phyloP scores from a whole-genome alignment of 129 eudicot genomes.

The Helichrysum umbraculigerum region DNA sequence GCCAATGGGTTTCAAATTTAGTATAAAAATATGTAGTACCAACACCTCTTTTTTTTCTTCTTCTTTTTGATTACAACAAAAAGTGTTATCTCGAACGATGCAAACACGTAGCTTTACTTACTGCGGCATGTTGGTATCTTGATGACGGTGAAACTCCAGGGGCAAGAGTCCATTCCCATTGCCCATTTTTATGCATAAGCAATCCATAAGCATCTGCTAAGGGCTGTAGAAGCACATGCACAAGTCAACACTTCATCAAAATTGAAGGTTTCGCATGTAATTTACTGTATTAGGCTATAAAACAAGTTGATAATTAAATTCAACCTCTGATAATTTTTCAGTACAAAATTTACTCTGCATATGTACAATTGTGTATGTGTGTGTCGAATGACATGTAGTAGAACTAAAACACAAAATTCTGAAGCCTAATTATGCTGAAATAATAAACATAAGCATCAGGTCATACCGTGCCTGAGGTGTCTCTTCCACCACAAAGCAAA shows the following conservation, averaged over 20 bases:
- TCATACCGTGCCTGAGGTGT: conserved; percentile 79
- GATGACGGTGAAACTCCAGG: conserved; percentile 97
- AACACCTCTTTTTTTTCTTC: not conserved
- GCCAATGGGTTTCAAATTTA: not conserved
- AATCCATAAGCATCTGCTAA: conserved; percentile 93
- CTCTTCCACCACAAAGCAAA: conserved; percentile 99
- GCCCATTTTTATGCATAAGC: conserved; percentile 95
- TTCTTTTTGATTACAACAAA: no score
- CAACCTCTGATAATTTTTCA: no score
- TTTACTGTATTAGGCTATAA: not conserved
- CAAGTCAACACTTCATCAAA: not conserved
- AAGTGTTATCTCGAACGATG: no score
- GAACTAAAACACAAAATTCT: not conserved
- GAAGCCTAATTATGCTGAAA: not conserved
- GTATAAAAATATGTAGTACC: not conserved
- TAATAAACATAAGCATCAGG: not conserved
- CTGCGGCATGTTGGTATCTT: conserved; percentile 96
- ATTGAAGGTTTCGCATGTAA: not conserved
- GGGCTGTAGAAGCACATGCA: conserved; percentile 57
- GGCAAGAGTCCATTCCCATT: conserved; percentile 98
- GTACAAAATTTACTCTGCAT: not conserved
- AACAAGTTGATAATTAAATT: no score
- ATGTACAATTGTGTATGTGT: not conserved
- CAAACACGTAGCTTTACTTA: conserved; percentile 19
- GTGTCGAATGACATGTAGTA: not conserved